Conservation (phyloP, 495 filamentous ascomycete genomes). For the Xylaria scruposa region DNA sequence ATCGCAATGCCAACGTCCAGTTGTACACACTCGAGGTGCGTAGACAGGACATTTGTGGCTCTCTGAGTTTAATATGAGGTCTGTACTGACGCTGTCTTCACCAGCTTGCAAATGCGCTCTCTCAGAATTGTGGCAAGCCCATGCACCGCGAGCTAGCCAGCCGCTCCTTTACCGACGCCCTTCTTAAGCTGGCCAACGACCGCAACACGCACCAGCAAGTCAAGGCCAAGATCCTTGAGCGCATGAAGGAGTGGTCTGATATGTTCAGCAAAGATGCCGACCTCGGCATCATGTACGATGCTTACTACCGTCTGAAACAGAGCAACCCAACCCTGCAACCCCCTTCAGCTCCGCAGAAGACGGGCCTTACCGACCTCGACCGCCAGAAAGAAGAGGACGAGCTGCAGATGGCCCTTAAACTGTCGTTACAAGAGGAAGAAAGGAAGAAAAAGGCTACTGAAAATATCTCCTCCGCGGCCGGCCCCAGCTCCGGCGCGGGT, state of each 20-base stretch:
- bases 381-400: slow-evolving; percentile 97
- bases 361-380: slow-evolving; percentile 85
- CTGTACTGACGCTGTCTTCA: slow-evolving; percentile 12
- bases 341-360: slow-evolving; percentile 90
- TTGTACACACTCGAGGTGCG: slow-evolving; percentile 93
- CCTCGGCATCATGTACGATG: slow-evolving; percentile 96
- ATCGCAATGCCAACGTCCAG: slow-evolving; percentile 99
- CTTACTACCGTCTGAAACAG: slow-evolving; percentile 84
- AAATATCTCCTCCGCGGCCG: slow-evolving; percentile 33
- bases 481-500: slow-evolving; percentile 41
- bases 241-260: slow-evolving; percentile 94
- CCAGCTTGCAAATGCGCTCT: slow-evolving; percentile 87
- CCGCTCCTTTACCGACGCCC: slow-evolving; percentile 93
- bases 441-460: slow-evolving; percentile 50
- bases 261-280: slow-evolving; percentile 93
- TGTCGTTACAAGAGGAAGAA: slow-evolving; percentile 86
- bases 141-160: slow-evolving; percentile 95
- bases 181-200: slow-evolving; percentile 88
- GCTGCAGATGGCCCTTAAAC: slow-evolving; percentile 90
- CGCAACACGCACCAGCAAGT: slow-evolving; percentile 96
- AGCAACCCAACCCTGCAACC: slow-evolving; percentile 89
- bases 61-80: background rate
- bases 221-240: slow-evolving; percentile 94
- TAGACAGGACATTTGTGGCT: background rate
- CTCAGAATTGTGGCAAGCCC: slow-evolving; percentile 89